Base-by-base conservation (phyloP, 129 eudicot genomes). In the Oenanthe sinensis region DNA sequence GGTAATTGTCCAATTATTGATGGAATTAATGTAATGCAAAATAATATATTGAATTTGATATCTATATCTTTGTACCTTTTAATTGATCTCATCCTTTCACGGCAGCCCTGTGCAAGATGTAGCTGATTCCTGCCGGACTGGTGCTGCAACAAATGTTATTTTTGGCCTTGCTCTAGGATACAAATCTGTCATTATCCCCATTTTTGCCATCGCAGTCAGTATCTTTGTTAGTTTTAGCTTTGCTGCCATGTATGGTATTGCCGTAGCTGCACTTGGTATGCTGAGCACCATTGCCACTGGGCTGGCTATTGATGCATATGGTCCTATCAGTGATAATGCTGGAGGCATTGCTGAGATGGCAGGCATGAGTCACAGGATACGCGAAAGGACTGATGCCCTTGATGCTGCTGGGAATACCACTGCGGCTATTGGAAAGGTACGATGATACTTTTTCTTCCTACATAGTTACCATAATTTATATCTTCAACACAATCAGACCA, bases 291-390 rank as follows among this genome's bases (percentile, higher is more conserved):
- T 92, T 72, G 97, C 97, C 65, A 92, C 97, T 58, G 97, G 97
- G 30, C 84, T 92, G 86, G 97, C 97, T 20, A 92, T 92, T 50
- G 97, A 92, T 79, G 97, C 97, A 52, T 92, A 92, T 24, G 97
- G 96, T 48, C 97, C 97, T 16, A 92, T 92, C 82, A 88, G 93
- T 79, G 97, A 92, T 81, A 92, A 92, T 77, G 97, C 97, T 60
- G 97, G 96, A 33, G 97, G 97, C 84, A 92, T 92, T 33, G 97
- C 97, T 65, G 97, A 92, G 86, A 92, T 92, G 97, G 97, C 97
- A 16, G 97, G 97, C 9, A 92, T 92, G 97, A 92, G 97, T 87
- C 97, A 92, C 88, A 70, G 87, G 50, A 90, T 92, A 49, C 93
- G 97, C 39, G 96, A 92, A 84, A 80, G 97, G 54, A 92, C 97